Evolutionary conservation across 148 eudicot genomes (phyloP).

Genomic region (Rhododendron griersonianum): DNA sequence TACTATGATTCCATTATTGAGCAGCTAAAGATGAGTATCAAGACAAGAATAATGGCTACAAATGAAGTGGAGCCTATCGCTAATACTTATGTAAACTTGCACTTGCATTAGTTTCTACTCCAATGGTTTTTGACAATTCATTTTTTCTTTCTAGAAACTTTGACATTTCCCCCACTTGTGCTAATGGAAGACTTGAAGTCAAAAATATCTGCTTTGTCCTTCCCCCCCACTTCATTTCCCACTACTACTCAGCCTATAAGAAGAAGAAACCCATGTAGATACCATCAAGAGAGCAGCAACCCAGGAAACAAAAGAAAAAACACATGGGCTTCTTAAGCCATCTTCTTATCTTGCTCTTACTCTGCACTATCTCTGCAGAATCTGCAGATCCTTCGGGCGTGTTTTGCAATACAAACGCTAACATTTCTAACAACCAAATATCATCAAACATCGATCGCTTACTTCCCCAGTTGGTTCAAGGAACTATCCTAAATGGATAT

Average conservation of each 20-base stretch:
- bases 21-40: neutral
- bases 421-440: constrained; percentile 16
- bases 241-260: neutral
- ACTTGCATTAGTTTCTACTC: neutral
- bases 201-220: neutral
- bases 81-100: neutral
- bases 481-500: constrained; percentile 34
- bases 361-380: constrained; percentile 23
- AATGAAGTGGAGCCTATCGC: neutral
- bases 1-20: neutral
- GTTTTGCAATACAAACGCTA: constrained; percentile 39
- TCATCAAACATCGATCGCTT: constrained; percentile 47
- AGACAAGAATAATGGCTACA: neutral
- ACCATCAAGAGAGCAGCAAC: neutral
- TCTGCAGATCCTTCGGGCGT: constrained; percentile 36
- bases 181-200: neutral
- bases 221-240: constrained; percentile 1
- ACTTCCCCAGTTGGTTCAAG: constrained; percentile 33
- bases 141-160: neutral
- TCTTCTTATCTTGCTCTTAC: constrained; percentile 19
- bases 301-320: neutral
- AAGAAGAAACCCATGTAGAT: neutral
- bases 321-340: constrained; percentile 1
- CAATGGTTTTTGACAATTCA: neutral
- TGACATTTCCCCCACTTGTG: neutral